Evolutionary conservation across 2,329 filamentous ascomycete species (phyloP), one percentile per base, ranked within the genome.

Genomic region (Pseudopithomyces maydicus): DNA sequence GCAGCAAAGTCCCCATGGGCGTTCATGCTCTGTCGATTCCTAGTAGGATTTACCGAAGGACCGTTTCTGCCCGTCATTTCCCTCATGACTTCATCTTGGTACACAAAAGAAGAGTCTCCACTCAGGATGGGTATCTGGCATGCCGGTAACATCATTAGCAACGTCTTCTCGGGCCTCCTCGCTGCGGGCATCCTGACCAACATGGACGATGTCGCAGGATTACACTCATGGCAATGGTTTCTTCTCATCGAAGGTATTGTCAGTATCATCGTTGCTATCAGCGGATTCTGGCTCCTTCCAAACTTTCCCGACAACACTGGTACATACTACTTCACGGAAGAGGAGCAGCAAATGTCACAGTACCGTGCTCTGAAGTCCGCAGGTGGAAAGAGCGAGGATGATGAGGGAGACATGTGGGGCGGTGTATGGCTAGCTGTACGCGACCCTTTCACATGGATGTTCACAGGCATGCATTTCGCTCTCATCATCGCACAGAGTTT

Each of bases 61-160:
- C 74, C 74, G 0, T 78, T 77, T 58, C 62, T 78, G 19, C 75
- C 77, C 1, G 75, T 73, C 26, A 72, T 76, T 8, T 64, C 76
- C 1, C 65, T 76, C 19, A 75, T 67, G 62, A 66, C 63, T 22
- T 80, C 77, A 0, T 80, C 78, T 0, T 82, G 80, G 80, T 82
- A 82, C 57, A 81, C 77, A 0, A 79, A 79, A 41, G 66, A 74
- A 11, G 79, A 82, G 51, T 70, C 74, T 0, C 78, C 78, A 0
- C 68, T 77, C 8, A 69, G 80, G 0, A 81, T 80, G 68, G 79
- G 75, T 6, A 74, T 81, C 17, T 77, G 80, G 70, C 79, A 80
- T 61, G 79, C 78, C 0, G 80, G 79, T 20, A 79, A 78, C 43
- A 78, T 76, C 7, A 76, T 81, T 49, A 79, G 77, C 11, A 79